Evolutionary conservation across 2,329 filamentous ascomycete species (phyloP).

Genomic region (Botrytis deweyae): DNA sequence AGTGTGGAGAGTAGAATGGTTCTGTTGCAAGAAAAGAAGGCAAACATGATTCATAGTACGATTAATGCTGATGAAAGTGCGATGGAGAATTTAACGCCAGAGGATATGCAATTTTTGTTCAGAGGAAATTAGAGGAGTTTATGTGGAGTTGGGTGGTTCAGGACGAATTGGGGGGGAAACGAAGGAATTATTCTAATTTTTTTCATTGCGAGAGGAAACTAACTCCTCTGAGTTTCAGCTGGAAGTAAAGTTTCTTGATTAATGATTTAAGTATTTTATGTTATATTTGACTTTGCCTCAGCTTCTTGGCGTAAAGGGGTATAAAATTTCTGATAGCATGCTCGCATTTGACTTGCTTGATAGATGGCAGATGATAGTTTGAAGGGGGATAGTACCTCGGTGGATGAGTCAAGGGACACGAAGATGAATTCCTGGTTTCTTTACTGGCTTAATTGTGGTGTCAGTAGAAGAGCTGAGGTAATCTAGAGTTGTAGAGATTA

Average conservation of each 20-base stretch:
- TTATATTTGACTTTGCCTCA: not conserved
- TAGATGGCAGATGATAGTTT: not conserved
- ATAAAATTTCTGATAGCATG: not conserved
- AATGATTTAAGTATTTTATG: not conserved
- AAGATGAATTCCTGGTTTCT: not conserved
- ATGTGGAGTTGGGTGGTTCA: not conserved
- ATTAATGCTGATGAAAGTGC: constrained; percentile 91
- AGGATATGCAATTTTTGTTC: constrained; percentile 97
- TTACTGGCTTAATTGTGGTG: not conserved
- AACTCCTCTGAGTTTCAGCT: not conserved
- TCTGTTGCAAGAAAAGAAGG: constrained; percentile 96
- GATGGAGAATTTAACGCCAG: constrained; percentile 84
- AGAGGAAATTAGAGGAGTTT: constrained; percentile 56
- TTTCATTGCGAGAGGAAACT: not conserved
- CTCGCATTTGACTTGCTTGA: not conserved
- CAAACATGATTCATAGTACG: constrained; percentile 94
- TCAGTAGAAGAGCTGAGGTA: not conserved
- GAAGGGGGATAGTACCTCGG: not conserved
- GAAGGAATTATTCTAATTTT: not conserved
- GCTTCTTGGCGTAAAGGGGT: not conserved
- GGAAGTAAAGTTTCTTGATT: not conserved
- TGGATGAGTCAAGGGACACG: accelerated
- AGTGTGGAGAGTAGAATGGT: constrained; percentile 97
- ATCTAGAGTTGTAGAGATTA: not conserved
- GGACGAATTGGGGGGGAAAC: not conserved